These are phyloP conservation scores for Argentina anserina DNA, from an alignment of 306 rosid genomes.

Conservation along the genomic window DNA sequence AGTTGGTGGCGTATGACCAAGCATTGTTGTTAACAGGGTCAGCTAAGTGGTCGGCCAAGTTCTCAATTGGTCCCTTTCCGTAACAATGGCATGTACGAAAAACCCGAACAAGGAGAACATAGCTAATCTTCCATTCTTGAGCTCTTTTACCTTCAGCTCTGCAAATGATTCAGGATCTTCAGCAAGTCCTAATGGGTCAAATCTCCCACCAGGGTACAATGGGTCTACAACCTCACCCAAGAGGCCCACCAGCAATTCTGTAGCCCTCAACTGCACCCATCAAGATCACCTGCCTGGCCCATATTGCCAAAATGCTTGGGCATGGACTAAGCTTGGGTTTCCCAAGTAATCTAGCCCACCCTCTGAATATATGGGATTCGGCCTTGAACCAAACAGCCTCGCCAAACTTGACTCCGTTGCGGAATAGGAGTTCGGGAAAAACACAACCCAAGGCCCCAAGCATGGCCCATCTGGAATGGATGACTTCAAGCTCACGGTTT, in stretches of 20 bases:
- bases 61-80: background rate
- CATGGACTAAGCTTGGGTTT: background rate
- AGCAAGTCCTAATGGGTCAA: background rate
- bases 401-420: background rate
- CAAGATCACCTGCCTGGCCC: background rate
- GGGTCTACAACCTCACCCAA: background rate
- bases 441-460: background rate
- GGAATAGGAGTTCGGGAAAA: background rate
- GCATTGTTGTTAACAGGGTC: constrained; percentile 9
- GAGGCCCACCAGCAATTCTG: background rate
- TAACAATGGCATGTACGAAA: background rate
- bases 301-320: background rate
- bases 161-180: constrained; percentile 5
- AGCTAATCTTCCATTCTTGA: background rate
- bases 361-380: background rate
- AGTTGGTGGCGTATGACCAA: constrained; percentile 2
- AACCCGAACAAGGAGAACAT: background rate
- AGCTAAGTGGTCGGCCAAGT: background rate
- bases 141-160: background rate
- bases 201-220: background rate
- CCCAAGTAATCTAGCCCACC: background rate
- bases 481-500: constrained; percentile 1
- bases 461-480: constrained; percentile 10
- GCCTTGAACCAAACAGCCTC: constrained; percentile 4
- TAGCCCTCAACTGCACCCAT: background rate